phyloP scores from a whole-genome alignment of 2,329 filamentous ascomycete genomes.

The Sclerotinia spermophila region DNA sequence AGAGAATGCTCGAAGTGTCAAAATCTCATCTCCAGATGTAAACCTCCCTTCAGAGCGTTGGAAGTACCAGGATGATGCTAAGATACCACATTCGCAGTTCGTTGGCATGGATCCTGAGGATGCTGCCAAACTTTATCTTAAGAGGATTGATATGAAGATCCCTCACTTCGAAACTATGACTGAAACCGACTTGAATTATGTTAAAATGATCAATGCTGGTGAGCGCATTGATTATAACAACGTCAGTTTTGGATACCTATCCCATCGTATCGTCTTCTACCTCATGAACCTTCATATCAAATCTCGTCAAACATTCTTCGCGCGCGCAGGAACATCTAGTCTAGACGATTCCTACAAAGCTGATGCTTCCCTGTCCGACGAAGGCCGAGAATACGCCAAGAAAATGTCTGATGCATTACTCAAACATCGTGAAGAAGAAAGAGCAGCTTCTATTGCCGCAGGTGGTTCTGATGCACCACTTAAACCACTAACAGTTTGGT shows the following conservation, averaged over 20 bases:
- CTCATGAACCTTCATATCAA: slow-evolving; percentile 98
- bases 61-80: slow-evolving; percentile 9
- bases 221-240: slow-evolving; percentile 94
- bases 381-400: slow-evolving; percentile 75
- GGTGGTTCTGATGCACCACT: slow-evolving; percentile 66
- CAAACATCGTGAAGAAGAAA: slow-evolving; percentile 79
- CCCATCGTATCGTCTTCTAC: slow-evolving; percentile 97
- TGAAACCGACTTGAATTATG: slow-evolving; percentile 89
- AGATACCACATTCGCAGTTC: slow-evolving; percentile 54
- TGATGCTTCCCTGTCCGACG: slow-evolving; percentile 77
- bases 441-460: slow-evolving; percentile 61
- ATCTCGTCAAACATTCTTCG: slow-evolving; percentile 88
- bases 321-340: slow-evolving; percentile 77
- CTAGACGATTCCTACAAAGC: slow-evolving; percentile 90
- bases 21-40: slow-evolving; percentile 94
- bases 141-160: slow-evolving; percentile 86
- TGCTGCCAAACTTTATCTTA: slow-evolving; percentile 86
- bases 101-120: slow-evolving; percentile 88
- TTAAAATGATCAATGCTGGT: slow-evolving; percentile 99
- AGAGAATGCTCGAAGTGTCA: slow-evolving; percentile 95
- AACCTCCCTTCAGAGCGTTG: slow-evolving; percentile 34
- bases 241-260: slow-evolving; percentile 92
- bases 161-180: slow-evolving; percentile 97
- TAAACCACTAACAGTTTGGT: slow-evolving; percentile 88
- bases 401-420: slow-evolving; percentile 84